Percentiles rank a stretch among this genome's conserved stretches.
These are phyloP conservation scores for Teratosphaeria viscida DNA, from an alignment of 2,329 filamentous ascomycete genomes.

Conservation along the genomic window DNA sequence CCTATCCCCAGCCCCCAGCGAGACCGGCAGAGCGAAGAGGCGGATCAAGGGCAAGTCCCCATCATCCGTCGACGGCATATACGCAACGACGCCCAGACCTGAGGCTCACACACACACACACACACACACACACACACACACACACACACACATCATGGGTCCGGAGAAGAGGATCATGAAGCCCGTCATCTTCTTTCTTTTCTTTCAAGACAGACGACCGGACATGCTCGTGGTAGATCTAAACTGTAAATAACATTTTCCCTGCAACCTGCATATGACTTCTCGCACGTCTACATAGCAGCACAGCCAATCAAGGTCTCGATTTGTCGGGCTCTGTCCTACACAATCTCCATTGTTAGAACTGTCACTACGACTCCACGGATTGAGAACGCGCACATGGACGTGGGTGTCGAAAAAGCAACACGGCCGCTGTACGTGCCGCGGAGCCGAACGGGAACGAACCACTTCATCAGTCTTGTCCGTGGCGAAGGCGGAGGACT, in stretches of 20 bases:
- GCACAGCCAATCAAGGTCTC: conserved; percentile 38
- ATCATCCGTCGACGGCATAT: background rate
- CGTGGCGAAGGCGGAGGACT: conserved; percentile 36
- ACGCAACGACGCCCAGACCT: background rate
- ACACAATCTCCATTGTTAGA: conserved; percentile 14
- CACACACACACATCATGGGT: conserved; percentile 31
- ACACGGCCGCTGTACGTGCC: conserved; percentile 26
- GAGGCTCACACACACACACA: conserved; percentile 23
- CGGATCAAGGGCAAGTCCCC: background rate
- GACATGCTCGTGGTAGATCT: conserved; percentile 42
- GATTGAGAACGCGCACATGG: conserved; percentile 31
- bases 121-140: conserved; percentile 32
- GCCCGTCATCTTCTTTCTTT: conserved; percentile 38
- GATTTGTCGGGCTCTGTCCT: conserved; percentile 26
- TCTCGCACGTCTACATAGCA: conserved; percentile 47
- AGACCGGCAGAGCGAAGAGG: background rate
- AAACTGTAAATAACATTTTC: background rate
- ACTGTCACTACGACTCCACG: no score
- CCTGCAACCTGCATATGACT: conserved; percentile 14
- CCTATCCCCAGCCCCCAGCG: conserved; percentile 48
- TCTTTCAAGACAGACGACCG: conserved; percentile 48
- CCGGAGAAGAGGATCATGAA: conserved; percentile 32
- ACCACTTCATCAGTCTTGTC: no score
- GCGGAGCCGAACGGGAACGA: conserved; percentile 16
- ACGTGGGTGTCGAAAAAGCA: conserved; percentile 31